Percentiles rank a stretch among this genome's conserved stretches.
These are phyloP conservation scores for Crithidia thermophila DNA, from an alignment of 208 protist genomes.

Conservation along the genomic window DNA sequence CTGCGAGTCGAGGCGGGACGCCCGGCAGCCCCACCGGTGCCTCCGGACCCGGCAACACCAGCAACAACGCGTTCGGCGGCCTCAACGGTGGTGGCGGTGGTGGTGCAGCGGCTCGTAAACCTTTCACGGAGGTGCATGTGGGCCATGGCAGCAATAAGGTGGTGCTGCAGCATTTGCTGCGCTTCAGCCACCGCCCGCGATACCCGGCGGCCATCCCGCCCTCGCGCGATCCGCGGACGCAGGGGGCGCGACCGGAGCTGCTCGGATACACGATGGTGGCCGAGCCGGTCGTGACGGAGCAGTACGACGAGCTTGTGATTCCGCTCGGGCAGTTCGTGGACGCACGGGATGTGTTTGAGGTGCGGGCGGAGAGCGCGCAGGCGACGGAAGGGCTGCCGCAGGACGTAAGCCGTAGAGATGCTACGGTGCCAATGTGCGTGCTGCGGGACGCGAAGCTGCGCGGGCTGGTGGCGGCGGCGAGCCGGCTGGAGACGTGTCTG, in stretches of 20 bases:
- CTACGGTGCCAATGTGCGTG: too few relatives aligned
- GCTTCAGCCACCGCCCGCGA: conserved; percentile 75
- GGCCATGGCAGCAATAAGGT: conserved; percentile 54
- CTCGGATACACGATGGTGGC: conserved; percentile 77
- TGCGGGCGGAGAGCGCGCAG: background rate
- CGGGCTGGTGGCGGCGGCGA: conserved; percentile 5
- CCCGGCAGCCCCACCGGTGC: too few relatives aligned
- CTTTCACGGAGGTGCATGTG: conserved; percentile 25
- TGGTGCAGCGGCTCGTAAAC: conserved; percentile 3
- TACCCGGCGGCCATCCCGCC: conserved; percentile 58
- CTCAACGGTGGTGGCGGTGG: background rate
- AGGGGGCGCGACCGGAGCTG: conserved; percentile 40
- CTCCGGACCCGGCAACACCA: background rate
- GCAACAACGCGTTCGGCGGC: background rate
- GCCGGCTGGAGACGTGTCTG: conserved; percentile 20
- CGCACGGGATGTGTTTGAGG: too few relatives aligned
- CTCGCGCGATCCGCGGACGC: conserved; percentile 34
- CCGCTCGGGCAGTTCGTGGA: conserved; percentile 26
- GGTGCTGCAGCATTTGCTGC: conserved; percentile 71
- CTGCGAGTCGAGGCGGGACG: too few relatives aligned
- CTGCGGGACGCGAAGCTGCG: background rate
- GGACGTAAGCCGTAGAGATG: too few relatives aligned
- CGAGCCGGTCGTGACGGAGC: conserved; percentile 78
- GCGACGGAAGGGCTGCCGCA: too few relatives aligned
- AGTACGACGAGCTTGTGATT: conserved; percentile 84